Percentiles rank a stretch among this genome's conserved stretches.
Conservation (phyloP, 768 basidiomycete species). For the Tylopilus rubrobrunneus region DNA sequence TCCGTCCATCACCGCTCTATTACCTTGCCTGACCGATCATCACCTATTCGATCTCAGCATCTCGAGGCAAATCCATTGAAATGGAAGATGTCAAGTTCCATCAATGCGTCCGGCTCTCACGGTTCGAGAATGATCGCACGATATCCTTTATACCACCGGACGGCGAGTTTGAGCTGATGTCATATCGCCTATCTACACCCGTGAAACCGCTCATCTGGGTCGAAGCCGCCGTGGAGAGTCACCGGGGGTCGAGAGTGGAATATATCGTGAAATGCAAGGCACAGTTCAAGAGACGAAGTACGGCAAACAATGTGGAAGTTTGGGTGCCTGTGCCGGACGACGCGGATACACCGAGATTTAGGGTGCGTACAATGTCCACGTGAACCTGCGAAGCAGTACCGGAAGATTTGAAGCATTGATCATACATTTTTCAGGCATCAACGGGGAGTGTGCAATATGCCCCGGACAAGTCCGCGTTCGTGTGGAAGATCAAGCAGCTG, state of each 20-base stretch:
- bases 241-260: slow-evolving; percentile 89
- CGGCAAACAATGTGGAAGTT: slow-evolving; percentile 98
- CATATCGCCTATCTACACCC: slow-evolving; percentile 91
- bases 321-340: slow-evolving; percentile 99
- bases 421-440: slow-evolving; percentile 59
- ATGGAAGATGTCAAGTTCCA: slow-evolving; percentile 99
- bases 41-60: neutral
- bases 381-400: neutral
- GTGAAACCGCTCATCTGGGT: slow-evolving; percentile 96
- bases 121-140: slow-evolving; percentile 98
- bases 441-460: slow-evolving; percentile 96
- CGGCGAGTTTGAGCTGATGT: slow-evolving; percentile 98
- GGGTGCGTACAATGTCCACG: slow-evolving; percentile 48
- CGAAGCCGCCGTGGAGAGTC: slow-evolving; percentile 93
- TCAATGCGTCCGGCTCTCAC: slow-evolving; percentile 94
- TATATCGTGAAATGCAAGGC: slow-evolving; percentile 96
- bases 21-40: neutral
- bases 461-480: slow-evolving; percentile 96
- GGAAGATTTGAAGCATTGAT: neutral
- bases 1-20: neutral
- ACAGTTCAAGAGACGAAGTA: slow-evolving; percentile 95
- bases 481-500: slow-evolving; percentile 99
- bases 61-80: slow-evolving; percentile 95
- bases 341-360: slow-evolving; percentile 95
- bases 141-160: slow-evolving; percentile 99